Percentiles rank a stretch among this genome's conserved stretches.
Conservation (phyloP, 352 stramenopile species). For the Lagenidium giganteum region DNA sequence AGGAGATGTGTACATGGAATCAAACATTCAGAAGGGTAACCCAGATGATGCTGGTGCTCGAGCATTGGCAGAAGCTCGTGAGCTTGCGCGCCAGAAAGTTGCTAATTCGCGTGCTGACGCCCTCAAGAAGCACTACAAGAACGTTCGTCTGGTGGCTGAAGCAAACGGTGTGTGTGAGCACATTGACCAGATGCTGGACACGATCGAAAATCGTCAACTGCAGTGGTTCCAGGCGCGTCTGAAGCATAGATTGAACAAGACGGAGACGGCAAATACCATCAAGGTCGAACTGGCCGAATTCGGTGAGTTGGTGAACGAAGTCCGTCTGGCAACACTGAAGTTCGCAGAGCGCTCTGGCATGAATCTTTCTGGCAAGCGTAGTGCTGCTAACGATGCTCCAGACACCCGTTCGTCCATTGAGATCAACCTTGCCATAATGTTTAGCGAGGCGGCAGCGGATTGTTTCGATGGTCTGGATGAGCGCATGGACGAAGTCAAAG, state of each 20-base stretch:
- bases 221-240: conserved; percentile 64
- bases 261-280: conserved; percentile 64
- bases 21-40: conserved; percentile 55
- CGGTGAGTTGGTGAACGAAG: conserved; percentile 64
- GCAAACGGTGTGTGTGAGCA: conserved; percentile 64
- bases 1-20: conserved; percentile 64
- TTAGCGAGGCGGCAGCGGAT: conserved; percentile 49
- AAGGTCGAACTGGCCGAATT: conserved; percentile 75
- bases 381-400: conserved; percentile 44
- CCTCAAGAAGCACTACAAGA: conserved; percentile 80
- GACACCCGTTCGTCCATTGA: conserved; percentile 69
- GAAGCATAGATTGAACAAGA: conserved; percentile 46
- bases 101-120: conserved; percentile 62
- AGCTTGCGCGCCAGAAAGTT: conserved; percentile 45
- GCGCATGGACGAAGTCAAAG: conserved; percentile 68
- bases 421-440: conserved; percentile 47
- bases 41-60: conserved; percentile 57
- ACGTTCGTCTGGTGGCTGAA: conserved; percentile 65
- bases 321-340: conserved; percentile 58
- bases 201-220: conserved; percentile 53
- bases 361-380: conserved; percentile 70
- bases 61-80: conserved; percentile 52
- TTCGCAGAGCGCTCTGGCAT: conserved; percentile 74
- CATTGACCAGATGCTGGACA: conserved; percentile 63
- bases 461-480: conserved; percentile 73